Percentiles rank a stretch among this genome's conserved stretches.
Evolutionary conservation across 169 alveolate genomes (phyloP).

Genomic region (Plasmodium yoelii): DNA sequence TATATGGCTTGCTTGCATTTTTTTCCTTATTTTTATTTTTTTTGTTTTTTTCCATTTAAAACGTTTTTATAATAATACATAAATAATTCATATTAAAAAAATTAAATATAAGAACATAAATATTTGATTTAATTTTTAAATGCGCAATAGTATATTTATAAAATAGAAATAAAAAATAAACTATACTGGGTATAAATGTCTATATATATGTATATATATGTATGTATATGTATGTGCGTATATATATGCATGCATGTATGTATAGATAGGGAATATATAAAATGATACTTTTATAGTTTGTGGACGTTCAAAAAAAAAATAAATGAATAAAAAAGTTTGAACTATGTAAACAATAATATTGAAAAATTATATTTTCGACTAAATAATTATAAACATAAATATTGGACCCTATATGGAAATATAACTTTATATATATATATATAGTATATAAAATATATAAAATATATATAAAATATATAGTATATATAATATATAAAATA

Average conservation of each 20-base stretch:
- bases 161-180: conserved; percentile 18
- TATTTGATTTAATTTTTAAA: conserved; percentile 29
- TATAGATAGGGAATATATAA: neutral
- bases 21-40: conserved; percentile 6
- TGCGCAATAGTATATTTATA: conserved; percentile 26
- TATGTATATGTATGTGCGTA: conserved; percentile 3
- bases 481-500: neutral
- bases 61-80: conserved; percentile 34
- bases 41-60: conserved; percentile 23
- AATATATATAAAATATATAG: no score
- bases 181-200: neutral
- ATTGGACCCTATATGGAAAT: no score
- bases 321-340: no score
- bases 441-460: neutral
- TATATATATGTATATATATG: conserved; percentile 11
- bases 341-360: no score
- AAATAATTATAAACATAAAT: no score
- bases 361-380: no score
- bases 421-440: no score
- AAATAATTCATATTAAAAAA: conserved; percentile 59
- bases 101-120: conserved; percentile 32
- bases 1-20: neutral
- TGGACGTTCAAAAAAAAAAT: no score
- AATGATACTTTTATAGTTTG: neutral
- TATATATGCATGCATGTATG: neutral